Evolutionary conservation across 2,329 filamentous ascomycete genomes (phyloP), one percentile per base, ranked within the genome.

Genomic region (Epichloe gansuensis): DNA sequence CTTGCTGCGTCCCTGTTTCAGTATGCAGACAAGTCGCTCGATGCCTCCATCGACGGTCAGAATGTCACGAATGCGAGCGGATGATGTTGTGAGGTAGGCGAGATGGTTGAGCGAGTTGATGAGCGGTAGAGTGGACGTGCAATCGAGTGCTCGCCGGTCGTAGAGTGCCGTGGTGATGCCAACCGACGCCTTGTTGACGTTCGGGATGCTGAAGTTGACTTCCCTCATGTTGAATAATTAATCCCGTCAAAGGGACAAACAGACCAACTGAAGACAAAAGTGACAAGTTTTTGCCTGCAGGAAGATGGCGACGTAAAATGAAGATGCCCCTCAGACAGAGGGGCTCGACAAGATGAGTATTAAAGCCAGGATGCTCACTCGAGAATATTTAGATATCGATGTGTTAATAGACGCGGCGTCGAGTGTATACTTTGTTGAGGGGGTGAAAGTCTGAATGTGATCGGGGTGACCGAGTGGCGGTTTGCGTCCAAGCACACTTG

Each of bases 51-150:
- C 93, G 72, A 98, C 89, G 53, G 91, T 97, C 59, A 98, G 80
- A 58, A 98, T 98, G 67, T 98, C 93, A 62, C 93, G 83, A 69
- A 98, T 98, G 57, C 93, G 88, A 57, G 91, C 91, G 2, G 93
- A 98, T 3, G 93, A 97, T 34, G 93, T 97, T 54, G 93, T 98
- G 61, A 98, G 86, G 67, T 98, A 97, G 59, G 93, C 91, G 60
- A 98, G 87, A 68, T 98, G 93, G 72, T 97, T 98, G 67, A 98
- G 83, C 0, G 93, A 98, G 76, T 97, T 98, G 75, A 98, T 97
- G 57, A 98, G 81, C 51, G 93, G 93, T 34, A 98, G 79, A 0
- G 93, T 98, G 39, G 93, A 98, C 52, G 93, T 98, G 75, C 93
- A 98, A 70, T 98, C 93, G 63, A 98, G 86, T 48, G 93, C 93